These are phyloP conservation scores for Apiotrichum gracile DNA, from an alignment of 1,284 basidiomycete species.

Conservation along the genomic window DNA sequence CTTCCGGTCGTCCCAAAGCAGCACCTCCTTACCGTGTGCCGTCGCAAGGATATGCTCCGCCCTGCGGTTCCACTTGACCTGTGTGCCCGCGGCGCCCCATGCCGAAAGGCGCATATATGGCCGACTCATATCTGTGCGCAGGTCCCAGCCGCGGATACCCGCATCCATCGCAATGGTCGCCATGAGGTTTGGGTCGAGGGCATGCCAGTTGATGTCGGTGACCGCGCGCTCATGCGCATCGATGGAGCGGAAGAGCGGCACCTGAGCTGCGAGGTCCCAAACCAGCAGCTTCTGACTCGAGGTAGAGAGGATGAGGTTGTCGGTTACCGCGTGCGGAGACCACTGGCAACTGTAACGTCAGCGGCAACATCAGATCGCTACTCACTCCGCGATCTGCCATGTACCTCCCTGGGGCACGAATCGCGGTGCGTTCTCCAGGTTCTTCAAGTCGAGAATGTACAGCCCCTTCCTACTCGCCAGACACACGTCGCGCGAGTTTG, in stretches of 20 bases:
- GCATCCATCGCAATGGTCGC: constrained; percentile 51
- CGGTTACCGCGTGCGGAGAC: constrained; percentile 81
- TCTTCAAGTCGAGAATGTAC: constrained; percentile 92
- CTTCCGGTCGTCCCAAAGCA: constrained; percentile 55
- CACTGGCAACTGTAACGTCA: constrained; percentile 61
- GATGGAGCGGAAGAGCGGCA: constrained; percentile 70
- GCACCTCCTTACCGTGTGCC: constrained; percentile 65
- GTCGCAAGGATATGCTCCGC: constrained; percentile 80
- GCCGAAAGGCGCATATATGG: constrained; percentile 46
- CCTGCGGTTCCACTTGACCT: constrained; percentile 91
- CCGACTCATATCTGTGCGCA: constrained; percentile 48
- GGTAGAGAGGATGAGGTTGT: constrained; percentile 89
- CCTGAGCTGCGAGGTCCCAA: constrained; percentile 72
- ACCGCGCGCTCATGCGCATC: constrained; percentile 86
- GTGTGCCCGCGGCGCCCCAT: constrained; percentile 56
- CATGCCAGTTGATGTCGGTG: constrained; percentile 95
- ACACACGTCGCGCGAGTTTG: constrained; percentile 47
- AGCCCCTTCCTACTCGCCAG: constrained; percentile 73
- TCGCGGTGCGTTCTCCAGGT: constrained; percentile 78
- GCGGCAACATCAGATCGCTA: background rate
- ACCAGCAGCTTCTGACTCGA: constrained; percentile 93
- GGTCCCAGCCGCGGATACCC: constrained; percentile 65
- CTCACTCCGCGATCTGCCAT: constrained; percentile 82
- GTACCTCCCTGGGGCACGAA: constrained; percentile 92
- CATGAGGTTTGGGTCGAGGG: constrained; percentile 63